Base-by-base conservation (phyloP, 2,329 filamentous ascomycete species). In the Penicillium palitans region DNA sequence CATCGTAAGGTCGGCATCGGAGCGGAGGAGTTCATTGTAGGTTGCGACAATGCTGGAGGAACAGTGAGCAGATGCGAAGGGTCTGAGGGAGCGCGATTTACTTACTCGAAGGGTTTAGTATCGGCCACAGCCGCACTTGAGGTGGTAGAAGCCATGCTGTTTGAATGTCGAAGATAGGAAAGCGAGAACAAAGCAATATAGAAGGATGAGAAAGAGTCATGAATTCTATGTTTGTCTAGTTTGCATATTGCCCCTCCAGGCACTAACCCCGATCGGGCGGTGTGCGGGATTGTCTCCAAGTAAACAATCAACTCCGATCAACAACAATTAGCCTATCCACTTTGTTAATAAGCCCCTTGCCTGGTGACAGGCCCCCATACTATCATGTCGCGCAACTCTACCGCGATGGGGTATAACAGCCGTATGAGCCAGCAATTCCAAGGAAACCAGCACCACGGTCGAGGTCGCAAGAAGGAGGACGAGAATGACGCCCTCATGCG, bases 1-100 rank as follows among this genome's bases (percentile, higher is more conserved):
- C 86, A 96, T 97, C 37, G 93, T 97, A 53, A 98, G 84, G 61
- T 96, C 90, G 12, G 89, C 83, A 74, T 98, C 92, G 52, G 84
- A 82, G 58, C 72, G 72, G 60, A 90, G 83, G 49, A 90, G 83
- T 50, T 80, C 77, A 68, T 84, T 81, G 79, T 90, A 90, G 47
- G 85, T 84, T 56, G 81, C 77, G 66, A 89, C 86, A 61, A 90
- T 87, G 74, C 80, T 81, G 65, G 63, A 65, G 29, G 8, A 48
- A 35, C 41, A 35, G 55, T 72, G 48, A 72, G 67, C 49, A 56
- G 25, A 35, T 39, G 37, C 10, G 52, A 37, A 27, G 46, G 24
- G 40, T 31, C 37, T 29, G 17, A 33, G 25, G 6, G 31, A 33
- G 15, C 17, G 27, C 9, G 17, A 21, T n/a, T n/a, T 24, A 61